A percentile compares a stretch with the other conserved stretches of the same genome.
Evolutionary conservation across 164 flowering plant species (phyloP).

Genomic region (Platanus orientalis): DNA sequence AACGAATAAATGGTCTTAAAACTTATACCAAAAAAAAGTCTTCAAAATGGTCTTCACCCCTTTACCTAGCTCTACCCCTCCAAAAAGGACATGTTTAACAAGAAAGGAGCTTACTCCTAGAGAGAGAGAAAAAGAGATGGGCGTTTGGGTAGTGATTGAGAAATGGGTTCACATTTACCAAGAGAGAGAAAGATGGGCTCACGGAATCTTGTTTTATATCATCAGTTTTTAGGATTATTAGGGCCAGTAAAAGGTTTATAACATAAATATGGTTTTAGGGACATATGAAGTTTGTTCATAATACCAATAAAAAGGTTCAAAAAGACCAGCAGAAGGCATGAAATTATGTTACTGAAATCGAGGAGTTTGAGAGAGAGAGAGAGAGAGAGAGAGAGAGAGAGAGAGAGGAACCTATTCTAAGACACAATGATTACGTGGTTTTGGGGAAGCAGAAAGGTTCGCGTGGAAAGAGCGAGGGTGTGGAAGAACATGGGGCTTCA

Average conservation of each 20-base stretch:
- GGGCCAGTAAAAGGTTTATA: not conserved
- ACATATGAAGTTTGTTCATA: not conserved
- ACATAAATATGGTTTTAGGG: constrained; percentile 1
- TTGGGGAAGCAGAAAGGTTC: constrained; percentile 75
- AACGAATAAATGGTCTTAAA: not conserved
- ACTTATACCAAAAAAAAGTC: too few relatives aligned
- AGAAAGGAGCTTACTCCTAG: too few relatives aligned
- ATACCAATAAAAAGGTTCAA: not conserved
- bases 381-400: constrained; percentile 16
- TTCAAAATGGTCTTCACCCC: too few relatives aligned
- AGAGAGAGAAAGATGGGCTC: too few relatives aligned
- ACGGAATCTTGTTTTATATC: too few relatives aligned
- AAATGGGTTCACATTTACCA: too few relatives aligned
- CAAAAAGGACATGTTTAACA: too few relatives aligned
- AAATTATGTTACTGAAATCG: constrained; percentile 29
- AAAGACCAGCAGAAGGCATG: constrained; percentile 13
- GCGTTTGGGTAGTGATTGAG: too few relatives aligned
- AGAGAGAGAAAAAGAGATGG: too few relatives aligned
- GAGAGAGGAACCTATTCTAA: constrained; percentile 79
- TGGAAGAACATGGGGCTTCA: constrained; percentile 62
- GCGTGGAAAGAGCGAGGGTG: constrained; percentile 51
- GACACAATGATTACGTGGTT: constrained; percentile 91
- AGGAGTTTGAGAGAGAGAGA: too few relatives aligned
- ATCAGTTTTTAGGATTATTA: too few relatives aligned
- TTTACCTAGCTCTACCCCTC: too few relatives aligned